Evolutionary conservation across 2,329 filamentous ascomycete genomes (phyloP).

Genomic region (Aspergillus thermomutatus): DNA sequence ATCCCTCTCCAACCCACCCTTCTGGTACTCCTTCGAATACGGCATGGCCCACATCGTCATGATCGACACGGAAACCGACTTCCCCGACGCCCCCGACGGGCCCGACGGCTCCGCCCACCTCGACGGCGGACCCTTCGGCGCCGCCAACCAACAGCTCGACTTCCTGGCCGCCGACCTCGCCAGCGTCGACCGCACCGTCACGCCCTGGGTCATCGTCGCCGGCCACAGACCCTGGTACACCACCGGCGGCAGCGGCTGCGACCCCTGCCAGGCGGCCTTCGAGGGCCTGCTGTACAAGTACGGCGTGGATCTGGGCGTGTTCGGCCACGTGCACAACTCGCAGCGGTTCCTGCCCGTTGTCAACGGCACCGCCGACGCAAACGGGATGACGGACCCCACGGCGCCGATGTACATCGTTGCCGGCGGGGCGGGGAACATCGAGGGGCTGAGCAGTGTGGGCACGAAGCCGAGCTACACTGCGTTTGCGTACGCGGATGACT

Average conservation of each 20-base stretch:
- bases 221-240: slow-evolving; percentile 50
- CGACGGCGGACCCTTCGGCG: slow-evolving; percentile 51
- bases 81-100: slow-evolving; percentile 48
- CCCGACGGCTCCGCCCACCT: slow-evolving; percentile 41
- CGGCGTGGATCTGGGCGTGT: slow-evolving; percentile 56
- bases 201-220: slow-evolving; percentile 52
- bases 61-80: slow-evolving; percentile 59
- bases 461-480: slow-evolving; percentile 42
- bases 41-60: slow-evolving; percentile 55
- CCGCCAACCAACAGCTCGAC: slow-evolving; percentile 48
- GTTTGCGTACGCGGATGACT: slow-evolving; percentile 40
- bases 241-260: slow-evolving; percentile 37
- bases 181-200: slow-evolving; percentile 54
- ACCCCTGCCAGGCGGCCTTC: slow-evolving; percentile 51
- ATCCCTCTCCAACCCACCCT: slow-evolving; percentile 49
- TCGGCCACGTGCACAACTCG: slow-evolving; percentile 58
- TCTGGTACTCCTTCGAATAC: slow-evolving; percentile 61
- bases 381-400: slow-evolving; percentile 50
- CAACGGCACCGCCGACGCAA: slow-evolving; percentile 39
- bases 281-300: slow-evolving; percentile 54
- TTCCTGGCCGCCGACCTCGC: slow-evolving; percentile 56
- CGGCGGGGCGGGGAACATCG: slow-evolving; percentile 56
- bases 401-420: slow-evolving; percentile 56
- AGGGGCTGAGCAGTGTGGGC: slow-evolving; percentile 48
- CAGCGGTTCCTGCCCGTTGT: slow-evolving; percentile 47